These are phyloP conservation scores for Apophysomyces trapeziformis DNA, from an alignment of 371 early-diverging fungal species.

Conservation along the genomic window DNA sequence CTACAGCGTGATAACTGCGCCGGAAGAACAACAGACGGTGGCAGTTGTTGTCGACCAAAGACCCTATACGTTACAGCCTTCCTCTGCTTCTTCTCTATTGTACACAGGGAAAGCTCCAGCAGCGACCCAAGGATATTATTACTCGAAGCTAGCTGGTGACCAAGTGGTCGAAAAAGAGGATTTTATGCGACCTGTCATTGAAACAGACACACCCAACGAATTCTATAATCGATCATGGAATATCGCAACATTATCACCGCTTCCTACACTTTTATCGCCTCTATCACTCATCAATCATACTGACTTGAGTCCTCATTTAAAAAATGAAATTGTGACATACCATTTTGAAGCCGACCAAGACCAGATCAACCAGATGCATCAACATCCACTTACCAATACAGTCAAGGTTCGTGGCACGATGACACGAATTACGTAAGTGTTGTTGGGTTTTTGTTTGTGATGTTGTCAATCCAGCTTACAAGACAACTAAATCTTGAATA, in stretches of 20 bases:
- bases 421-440: constrained; percentile 27
- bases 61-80: constrained; percentile 14
- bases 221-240: constrained; percentile 26
- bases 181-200: constrained; percentile 15
- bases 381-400: constrained; percentile 12
- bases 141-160: constrained; percentile 7
- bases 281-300: constrained; percentile 25
- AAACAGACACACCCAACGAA: constrained; percentile 21
- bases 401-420: constrained; percentile 10
- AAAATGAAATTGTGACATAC: constrained; percentile 24
- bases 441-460: background rate
- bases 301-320: constrained; percentile 18
- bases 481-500: constrained; percentile 1
- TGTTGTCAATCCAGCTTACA: background rate
- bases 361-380: constrained; percentile 22
- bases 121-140: constrained; percentile 14
- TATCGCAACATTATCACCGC: background rate
- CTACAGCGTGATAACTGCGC: constrained; percentile 22
- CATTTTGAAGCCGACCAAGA: constrained; percentile 22
- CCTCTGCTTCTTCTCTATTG: constrained; percentile 11
- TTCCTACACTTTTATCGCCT: constrained; percentile 17
- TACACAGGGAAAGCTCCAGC: constrained; percentile 25
- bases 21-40: constrained; percentile 5
- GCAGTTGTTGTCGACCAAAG: constrained; percentile 24
- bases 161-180: constrained; percentile 12